These are phyloP conservation scores for Cordyceps militaris DNA, from an alignment of 2,329 filamentous ascomycete species.

Conservation along the genomic window DNA sequence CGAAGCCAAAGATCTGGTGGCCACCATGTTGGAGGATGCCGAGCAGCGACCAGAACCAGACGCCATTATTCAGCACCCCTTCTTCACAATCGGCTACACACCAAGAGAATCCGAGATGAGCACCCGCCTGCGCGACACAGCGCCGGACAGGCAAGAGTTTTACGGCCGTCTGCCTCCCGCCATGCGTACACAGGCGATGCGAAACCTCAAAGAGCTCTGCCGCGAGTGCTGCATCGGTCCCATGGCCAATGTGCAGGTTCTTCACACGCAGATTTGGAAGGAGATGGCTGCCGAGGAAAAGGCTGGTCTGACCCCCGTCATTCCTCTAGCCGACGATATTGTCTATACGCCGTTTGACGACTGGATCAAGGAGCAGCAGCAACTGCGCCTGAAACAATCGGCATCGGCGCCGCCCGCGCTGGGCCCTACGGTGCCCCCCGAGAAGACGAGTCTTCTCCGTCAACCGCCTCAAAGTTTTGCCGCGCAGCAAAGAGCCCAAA, in stretches of 20 bases:
- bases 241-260: slow-evolving; percentile 38
- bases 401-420: slow-evolving; percentile 21
- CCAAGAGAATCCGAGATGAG: slow-evolving; percentile 55
- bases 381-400: slow-evolving; percentile 27
- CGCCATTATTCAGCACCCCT: slow-evolving; percentile 69
- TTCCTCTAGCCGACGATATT: slow-evolving; percentile 53
- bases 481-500: slow-evolving; percentile 56
- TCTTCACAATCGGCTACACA: slow-evolving; percentile 72
- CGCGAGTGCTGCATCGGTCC: slow-evolving; percentile 52
- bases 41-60: slow-evolving; percentile 70
- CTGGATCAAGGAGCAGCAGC: slow-evolving; percentile 47
- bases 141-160: slow-evolving; percentile 52
- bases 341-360: slow-evolving; percentile 61
- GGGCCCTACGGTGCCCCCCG: slow-evolving; percentile 19
- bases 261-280: slow-evolving; percentile 53
- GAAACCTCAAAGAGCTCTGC: slow-evolving; percentile 51
- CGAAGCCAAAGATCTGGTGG: slow-evolving; percentile 72
- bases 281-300: slow-evolving; percentile 64
- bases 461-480: slow-evolving; percentile 59
- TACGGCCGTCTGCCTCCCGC: slow-evolving; percentile 42
- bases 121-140: slow-evolving; percentile 47
- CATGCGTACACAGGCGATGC: slow-evolving; percentile 39
- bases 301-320: slow-evolving; percentile 54
- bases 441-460: slow-evolving; percentile 38
- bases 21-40: slow-evolving; percentile 67